Evolutionary conservation across 441 rosid species (phyloP), one percentile per base, ranked within the genome.

Genomic region (Adansonia madagascariensis): DNA sequence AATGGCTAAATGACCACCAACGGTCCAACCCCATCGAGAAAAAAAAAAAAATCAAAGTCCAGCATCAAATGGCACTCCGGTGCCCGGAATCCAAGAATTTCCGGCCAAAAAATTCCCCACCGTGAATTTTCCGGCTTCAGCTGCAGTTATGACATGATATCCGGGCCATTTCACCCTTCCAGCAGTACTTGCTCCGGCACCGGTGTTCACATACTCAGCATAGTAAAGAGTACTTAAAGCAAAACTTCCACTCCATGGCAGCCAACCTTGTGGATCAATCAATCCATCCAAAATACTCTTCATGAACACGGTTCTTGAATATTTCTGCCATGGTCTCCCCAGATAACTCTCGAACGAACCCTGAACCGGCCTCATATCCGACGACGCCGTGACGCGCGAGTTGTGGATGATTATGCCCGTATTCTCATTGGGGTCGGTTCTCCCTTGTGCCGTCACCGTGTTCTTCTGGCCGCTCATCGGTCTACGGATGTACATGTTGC

Each of bases 291-390:
- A 69, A 20, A 8, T 46, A 64, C 82, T 81, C 79, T 80, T 88
- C 86, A 87, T 83, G 59, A 84, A 81, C 53, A 90, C 93, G 0
- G 93, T 88, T 79, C 91, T 84, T 8, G 93, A 88, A 50, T 87
- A 87, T 76, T 81, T 53, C 39, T 79, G 77, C 93, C 93, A 90
- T 12, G 93, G 93, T 63, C 91, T 59, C 0, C 93, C 93, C 64
- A 90, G 71, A 17, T 82, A 90, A 15, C 4, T 78, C 75, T 84
- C 15, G 10, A 81, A 60, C 6, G 86, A 85, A 2, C 90, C 86
- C 14, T 82, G 84, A 18, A 39, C 81, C 0, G 80, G 39, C 18
- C 24, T 77, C 81, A 83, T 12, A 9, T 77, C 88, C 0, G 79
- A 73, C 0, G 84, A n/a, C 0, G 84, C 89, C 9, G 80, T 79